These are phyloP conservation scores for Friedmanniomyces simplex DNA, from an alignment of 495 filamentous ascomycete genomes.

Conservation along the genomic window DNA sequence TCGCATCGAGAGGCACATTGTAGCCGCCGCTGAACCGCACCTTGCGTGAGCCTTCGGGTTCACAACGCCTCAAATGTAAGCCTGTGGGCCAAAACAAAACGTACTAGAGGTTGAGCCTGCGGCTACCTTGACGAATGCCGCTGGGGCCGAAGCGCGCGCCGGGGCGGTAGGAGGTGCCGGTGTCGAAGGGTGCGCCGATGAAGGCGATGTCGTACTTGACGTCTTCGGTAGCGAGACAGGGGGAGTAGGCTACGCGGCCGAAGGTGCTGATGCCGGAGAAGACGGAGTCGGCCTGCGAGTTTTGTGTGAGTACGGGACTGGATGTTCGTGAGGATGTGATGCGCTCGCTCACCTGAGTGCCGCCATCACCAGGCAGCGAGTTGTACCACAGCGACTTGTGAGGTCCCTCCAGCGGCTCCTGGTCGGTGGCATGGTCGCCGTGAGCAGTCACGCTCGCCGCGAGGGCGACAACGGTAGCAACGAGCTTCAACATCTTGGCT, in stretches of 20 bases:
- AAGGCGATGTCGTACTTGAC: constrained; percentile 37
- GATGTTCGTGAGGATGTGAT: constrained; percentile 1
- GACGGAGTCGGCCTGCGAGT: constrained; percentile 51
- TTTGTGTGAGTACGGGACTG: neutral
- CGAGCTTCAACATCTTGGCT: constrained; percentile 24
- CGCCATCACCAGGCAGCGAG: constrained; percentile 55
- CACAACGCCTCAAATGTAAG: constrained; percentile 20
- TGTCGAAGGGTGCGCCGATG: constrained; percentile 51
- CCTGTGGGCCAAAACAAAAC: constrained; percentile 25
- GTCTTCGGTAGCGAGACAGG: constrained; percentile 58
- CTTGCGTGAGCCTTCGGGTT: constrained; percentile 41
- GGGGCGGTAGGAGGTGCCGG: constrained; percentile 65
- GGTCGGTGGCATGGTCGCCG: constrained; percentile 37
- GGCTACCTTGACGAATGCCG: constrained; percentile 71
- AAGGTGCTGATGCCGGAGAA: constrained; percentile 47
- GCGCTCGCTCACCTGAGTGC: constrained; percentile 45
- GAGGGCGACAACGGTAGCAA: constrained; percentile 22
- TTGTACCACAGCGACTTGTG: constrained; percentile 54
- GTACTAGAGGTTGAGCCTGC: constrained; percentile 58
- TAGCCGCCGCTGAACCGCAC: constrained; percentile 50
- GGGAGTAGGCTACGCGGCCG: constrained; percentile 64
- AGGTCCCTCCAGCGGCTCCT: constrained; percentile 47
- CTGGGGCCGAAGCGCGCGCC: constrained; percentile 76
- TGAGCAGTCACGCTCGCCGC: constrained; percentile 40
- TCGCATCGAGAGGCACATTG: constrained; percentile 42